Conservation (phyloP, 2,329 filamentous ascomycete species). For the Passalora sequoiae region DNA sequence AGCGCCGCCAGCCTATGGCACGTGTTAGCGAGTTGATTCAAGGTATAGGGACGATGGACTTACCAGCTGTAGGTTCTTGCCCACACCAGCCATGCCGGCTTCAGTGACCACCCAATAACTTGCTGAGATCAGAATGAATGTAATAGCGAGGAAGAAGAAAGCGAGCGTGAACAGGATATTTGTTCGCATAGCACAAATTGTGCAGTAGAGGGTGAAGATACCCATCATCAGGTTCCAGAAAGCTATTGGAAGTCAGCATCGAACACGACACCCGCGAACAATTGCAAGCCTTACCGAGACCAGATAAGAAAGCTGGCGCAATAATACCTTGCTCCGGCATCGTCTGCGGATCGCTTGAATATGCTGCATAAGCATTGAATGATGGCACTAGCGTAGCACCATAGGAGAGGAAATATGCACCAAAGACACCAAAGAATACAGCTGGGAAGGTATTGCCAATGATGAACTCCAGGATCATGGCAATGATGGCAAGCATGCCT, state of each 20-base stretch:
- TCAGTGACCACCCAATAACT: conserved; percentile 15
- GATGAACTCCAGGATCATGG: conserved; percentile 33
- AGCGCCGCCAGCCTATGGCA: conserved; percentile 15
- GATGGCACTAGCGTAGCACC: conserved; percentile 18
- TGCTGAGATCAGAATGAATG: conserved; percentile 16
- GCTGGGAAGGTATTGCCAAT: conserved; percentile 32
- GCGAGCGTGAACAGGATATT: conserved; percentile 18
- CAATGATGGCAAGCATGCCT: conserved; percentile 32
- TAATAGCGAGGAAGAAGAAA: conserved; percentile 20
- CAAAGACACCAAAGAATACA: conserved; percentile 26
- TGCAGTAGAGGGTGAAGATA: conserved; percentile 21
- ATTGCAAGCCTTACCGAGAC: conserved; percentile 10
- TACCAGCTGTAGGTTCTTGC: conserved; percentile 7
- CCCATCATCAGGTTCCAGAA: conserved; percentile 23
- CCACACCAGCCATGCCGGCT: conserved; percentile 6
- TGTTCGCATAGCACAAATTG: conserved; percentile 15
- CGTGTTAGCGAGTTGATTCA: no score
- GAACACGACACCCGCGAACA: background rate
- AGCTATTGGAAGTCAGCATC: background rate
- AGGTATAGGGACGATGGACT: no score
- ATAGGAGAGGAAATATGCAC: conserved; percentile 18
- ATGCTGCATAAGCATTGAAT: conserved; percentile 18
- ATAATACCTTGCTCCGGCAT: conserved; percentile 6
- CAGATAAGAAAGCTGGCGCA: conserved; percentile 15
- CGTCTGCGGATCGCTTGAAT: conserved; percentile 12